Evolutionary conservation across 345 rosid species (phyloP).

Genomic region (Euphorbia pulcherrima): DNA sequence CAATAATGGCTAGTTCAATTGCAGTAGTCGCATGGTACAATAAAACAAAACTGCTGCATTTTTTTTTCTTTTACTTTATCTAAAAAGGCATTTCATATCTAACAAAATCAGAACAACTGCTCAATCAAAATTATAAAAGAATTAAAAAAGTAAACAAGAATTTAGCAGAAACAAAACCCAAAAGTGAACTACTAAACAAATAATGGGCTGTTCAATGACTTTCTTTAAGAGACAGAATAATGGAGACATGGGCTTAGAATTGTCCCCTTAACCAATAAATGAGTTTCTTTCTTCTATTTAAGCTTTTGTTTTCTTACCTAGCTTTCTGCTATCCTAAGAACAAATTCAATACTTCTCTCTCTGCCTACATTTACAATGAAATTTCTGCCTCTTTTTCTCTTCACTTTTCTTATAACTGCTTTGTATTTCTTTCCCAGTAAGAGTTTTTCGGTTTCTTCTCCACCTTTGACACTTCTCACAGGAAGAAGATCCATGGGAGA

Average conservation of each 20-base stretch:
- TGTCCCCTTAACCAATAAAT: slow-evolving; percentile 30
- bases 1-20: no score
- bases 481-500: slow-evolving; percentile 26
- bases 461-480: slow-evolving; percentile 10
- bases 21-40: background rate
- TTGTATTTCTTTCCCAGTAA: slow-evolving; percentile 13
- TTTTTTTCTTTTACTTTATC: background rate
- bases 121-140: no score
- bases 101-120: background rate
- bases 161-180: background rate
- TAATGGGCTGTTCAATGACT: background rate
- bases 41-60: background rate
- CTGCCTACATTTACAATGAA: slow-evolving; percentile 25
- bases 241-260: slow-evolving; percentile 15
- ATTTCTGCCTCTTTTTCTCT: slow-evolving; percentile 15
- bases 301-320: slow-evolving; percentile 10
- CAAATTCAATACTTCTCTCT: background rate
- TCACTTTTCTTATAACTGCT: slow-evolving; percentile 20
- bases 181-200: background rate
- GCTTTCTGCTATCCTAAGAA: slow-evolving; percentile 3
- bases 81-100: background rate
- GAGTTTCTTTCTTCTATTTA: slow-evolving; percentile 3
- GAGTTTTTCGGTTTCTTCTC: slow-evolving; percentile 20
- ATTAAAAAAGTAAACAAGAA: background rate
- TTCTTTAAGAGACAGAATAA: slow-evolving; percentile 11